Base-by-base conservation (phyloP, 1,284 basidiomycete genomes). In the Naganishia sp. region DNA sequence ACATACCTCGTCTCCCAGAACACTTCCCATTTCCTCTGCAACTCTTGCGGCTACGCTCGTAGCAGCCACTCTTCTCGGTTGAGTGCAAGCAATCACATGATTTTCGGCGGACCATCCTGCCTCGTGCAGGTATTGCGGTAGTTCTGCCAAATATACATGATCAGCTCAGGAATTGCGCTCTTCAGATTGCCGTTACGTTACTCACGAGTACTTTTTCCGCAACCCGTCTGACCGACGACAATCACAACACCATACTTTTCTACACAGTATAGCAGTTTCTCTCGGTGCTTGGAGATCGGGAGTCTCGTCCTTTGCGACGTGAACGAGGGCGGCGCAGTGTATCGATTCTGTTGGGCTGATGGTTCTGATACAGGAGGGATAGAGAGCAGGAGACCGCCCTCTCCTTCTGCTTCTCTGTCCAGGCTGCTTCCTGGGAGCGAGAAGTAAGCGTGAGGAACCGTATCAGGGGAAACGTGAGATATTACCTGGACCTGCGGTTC, bases 131-230 rank as follows among this genome's bases (percentile, higher is more conserved):
- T 91, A 97, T 76, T 97, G 95, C 0, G 96, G 95, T 61, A 99
- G 84, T 78, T 98, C 93, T 92, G 74, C n/a, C 15, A 65, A 2
- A 13, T 10, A 39, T 13, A 6, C 36, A 13, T 39, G 13, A 39
- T 39, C 36, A 39, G 36, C 4, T 10, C 2, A 7, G 10, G 13
- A 13, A 13, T 39, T 7, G 6, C 36, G 36, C 36, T 39, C 2
- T 39, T 39, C 36, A 13, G 36, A 7, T 39, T 13, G 36, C 21
- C 63, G 21, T 23, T 10, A 2, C 15, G 3, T 25, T 23, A 83
- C 88, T 77, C 72, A 94, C 92, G 93, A 69, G 94, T 98, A 11
- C 94, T 96, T 81, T 99, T 99, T 66, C 96, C 95, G 67, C 91
- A 96, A 4, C 95, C 96, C 0, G 95, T 99, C 75, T 98, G 93